These are phyloP conservation scores for Lactarius indigo DNA, from an alignment of 768 basidiomycete species.

Conservation along the genomic window DNA sequence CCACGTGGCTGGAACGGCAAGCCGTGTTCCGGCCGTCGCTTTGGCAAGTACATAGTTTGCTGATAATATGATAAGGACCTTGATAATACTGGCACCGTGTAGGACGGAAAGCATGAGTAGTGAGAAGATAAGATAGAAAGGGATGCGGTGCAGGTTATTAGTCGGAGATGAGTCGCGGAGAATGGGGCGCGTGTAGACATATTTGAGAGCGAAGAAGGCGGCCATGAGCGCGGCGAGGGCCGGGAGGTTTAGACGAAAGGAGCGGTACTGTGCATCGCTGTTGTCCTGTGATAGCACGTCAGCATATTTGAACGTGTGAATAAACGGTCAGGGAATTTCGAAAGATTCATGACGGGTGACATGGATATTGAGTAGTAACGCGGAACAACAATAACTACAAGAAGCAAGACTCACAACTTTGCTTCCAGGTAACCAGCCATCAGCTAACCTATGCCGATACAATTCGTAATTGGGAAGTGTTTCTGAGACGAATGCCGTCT, in stretches of 20 bases:
- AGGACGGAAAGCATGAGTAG: constrained; percentile 62
- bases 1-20: constrained; percentile 64
- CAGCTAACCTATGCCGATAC: constrained; percentile 55
- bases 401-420: constrained; percentile 49
- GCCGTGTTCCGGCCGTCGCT: constrained; percentile 38
- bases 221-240: constrained; percentile 49
- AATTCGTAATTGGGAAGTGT: constrained; percentile 69
- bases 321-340: background rate
- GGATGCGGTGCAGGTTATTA: constrained; percentile 40
- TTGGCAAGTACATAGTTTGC: constrained; percentile 67
- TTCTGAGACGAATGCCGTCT: constrained; percentile 39
- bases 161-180: constrained; percentile 30
- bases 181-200: constrained; percentile 39
- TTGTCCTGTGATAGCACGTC: constrained; percentile 60
- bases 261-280: constrained; percentile 86
- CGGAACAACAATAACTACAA: background rate
- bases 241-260: constrained; percentile 78
- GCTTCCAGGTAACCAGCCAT: constrained; percentile 82
- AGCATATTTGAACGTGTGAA: too few relatives aligned
- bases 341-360: too few relatives aligned
- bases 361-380: too few relatives aligned
- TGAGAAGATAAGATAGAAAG: constrained; percentile 61
- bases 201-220: constrained; percentile 56
- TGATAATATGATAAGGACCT: constrained; percentile 68
- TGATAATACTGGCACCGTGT: constrained; percentile 79